phyloP scores from a whole-genome alignment of 1,139 yeast species.

The Saccharomyces hybrid region DNA sequence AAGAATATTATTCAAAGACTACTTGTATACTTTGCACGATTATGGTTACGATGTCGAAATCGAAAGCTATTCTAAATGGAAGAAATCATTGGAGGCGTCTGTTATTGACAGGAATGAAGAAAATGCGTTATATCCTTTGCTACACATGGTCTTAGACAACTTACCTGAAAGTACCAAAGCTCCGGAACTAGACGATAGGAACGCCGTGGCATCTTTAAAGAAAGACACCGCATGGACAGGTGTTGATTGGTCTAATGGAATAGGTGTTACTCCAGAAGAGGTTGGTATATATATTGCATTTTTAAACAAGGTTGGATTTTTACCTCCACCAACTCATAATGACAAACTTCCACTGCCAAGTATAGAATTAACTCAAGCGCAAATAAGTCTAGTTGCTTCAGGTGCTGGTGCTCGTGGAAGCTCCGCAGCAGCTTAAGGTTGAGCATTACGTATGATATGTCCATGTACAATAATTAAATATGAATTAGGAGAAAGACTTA shows the following conservation, averaged over 20 bases:
- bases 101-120: conserved; percentile 67
- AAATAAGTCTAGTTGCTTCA: conserved; percentile 56
- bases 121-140: conserved; percentile 83
- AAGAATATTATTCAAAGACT: conserved; percentile 70
- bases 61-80: conserved; percentile 74
- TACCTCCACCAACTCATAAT: conserved; percentile 48
- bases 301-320: conserved; percentile 69
- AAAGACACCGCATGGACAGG: conserved; percentile 59
- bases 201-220: conserved; percentile 59
- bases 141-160: conserved; percentile 89
- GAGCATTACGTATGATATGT: neutral
- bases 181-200: conserved; percentile 85
- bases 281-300: conserved; percentile 76
- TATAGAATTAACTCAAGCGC: conserved; percentile 48
- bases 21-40: conserved; percentile 51
- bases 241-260: conserved; percentile 57
- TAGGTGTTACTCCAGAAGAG: conserved; percentile 59
- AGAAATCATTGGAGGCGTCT: conserved; percentile 60
- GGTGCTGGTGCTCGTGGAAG: conserved; percentile 86
- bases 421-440: conserved; percentile 21
- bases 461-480: conserved; percentile 35
- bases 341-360: conserved; percentile 50
- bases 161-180: conserved; percentile 88
- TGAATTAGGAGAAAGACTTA: neutral
- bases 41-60: conserved; percentile 67